phyloP scores from a whole-genome alignment of 345 rosid species.

The Punica granatum region DNA sequence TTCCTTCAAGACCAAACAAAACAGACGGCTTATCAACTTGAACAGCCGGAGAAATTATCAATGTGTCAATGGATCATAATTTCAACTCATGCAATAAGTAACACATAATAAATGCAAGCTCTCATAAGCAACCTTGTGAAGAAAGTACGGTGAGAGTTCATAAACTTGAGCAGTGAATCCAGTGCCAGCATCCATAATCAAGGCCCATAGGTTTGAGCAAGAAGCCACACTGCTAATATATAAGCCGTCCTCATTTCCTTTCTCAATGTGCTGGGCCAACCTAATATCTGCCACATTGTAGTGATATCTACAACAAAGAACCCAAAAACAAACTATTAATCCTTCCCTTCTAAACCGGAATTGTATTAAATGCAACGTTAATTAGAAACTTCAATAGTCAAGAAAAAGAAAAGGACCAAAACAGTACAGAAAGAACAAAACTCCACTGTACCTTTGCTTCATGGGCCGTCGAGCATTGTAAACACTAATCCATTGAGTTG shows the following conservation, averaged over 20 bases:
- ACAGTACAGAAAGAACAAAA: not conserved
- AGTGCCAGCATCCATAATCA: conserved; percentile 97
- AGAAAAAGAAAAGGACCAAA: not conserved
- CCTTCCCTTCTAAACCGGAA: conserved; percentile 7
- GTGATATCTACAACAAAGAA: conserved; percentile 60
- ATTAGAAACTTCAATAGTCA: conserved; percentile 1
- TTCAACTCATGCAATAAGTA: not conserved
- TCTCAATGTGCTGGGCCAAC: conserved; percentile 73
- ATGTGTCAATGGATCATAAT: not conserved
- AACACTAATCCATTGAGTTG: conserved; percentile 95
- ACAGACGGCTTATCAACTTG: not conserved
- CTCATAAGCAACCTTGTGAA: conserved; percentile 59
- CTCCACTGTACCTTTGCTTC: conserved; percentile 67
- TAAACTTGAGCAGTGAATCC: conserved; percentile 77
- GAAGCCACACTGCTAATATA: conserved; percentile 91
- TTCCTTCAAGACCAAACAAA: conserved; percentile 38
- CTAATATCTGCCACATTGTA: conserved; percentile 82
- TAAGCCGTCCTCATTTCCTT: conserved; percentile 85
- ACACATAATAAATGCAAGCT: not conserved
- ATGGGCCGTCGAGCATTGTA: conserved; percentile 95
- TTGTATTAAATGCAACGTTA: conserved; percentile 7
- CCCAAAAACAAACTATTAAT: conserved; percentile 10
- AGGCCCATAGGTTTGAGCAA: conserved; percentile 87
- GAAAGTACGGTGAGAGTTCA: conserved; percentile 70
- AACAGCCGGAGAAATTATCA: not conserved